Percentiles rank a stretch among this genome's conserved stretches.
Evolutionary conservation across 2,329 filamentous ascomycete species (phyloP).

Genomic region (Penicillium sp.): DNA sequence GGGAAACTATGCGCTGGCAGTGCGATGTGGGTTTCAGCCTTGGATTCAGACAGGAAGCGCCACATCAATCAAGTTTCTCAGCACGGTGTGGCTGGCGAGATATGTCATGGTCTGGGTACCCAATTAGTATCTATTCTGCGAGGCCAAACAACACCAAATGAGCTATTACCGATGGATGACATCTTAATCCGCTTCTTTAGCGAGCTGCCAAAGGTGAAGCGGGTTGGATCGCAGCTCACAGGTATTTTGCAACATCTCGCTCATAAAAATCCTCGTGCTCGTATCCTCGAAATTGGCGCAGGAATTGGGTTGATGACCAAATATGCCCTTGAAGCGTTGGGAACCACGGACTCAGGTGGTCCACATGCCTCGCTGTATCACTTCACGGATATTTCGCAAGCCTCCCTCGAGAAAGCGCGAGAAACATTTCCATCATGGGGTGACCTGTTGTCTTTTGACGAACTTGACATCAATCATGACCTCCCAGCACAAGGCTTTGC

Average conservation of each 20-base stretch:
- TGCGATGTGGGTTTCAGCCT: neutral
- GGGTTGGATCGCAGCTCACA: neutral
- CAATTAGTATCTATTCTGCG: neutral
- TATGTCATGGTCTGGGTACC: neutral
- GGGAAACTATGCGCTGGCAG: neutral
- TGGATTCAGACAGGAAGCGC: neutral
- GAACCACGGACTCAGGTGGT: slow-evolving; percentile 3
- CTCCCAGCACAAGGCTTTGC: slow-evolving; percentile 42
- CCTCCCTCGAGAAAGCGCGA: slow-evolving; percentile 43
- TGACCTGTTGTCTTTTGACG: slow-evolving; percentile 24
- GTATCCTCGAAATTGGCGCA: slow-evolving; percentile 41
- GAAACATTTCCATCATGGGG: slow-evolving; percentile 8
- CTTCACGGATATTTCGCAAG: slow-evolving; percentile 51
- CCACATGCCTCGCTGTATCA: slow-evolving; percentile 34
- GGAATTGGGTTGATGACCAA: slow-evolving; percentile 36
- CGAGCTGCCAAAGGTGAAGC: neutral
- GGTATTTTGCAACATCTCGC: neutral
- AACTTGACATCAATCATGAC: slow-evolving; percentile 39
- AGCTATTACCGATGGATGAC: slow-evolving; percentile 1
- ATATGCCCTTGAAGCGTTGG: slow-evolving; percentile 13
- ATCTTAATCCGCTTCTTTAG: slow-evolving; percentile 1
- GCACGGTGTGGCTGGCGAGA: neutral
- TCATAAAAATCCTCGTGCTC: slow-evolving; percentile 23
- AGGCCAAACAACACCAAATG: neutral
- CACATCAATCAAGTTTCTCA: neutral